These are phyloP conservation scores for Wallacemonas rigidus DNA, from an alignment of 208 protist genomes.

Conservation along the genomic window DNA sequence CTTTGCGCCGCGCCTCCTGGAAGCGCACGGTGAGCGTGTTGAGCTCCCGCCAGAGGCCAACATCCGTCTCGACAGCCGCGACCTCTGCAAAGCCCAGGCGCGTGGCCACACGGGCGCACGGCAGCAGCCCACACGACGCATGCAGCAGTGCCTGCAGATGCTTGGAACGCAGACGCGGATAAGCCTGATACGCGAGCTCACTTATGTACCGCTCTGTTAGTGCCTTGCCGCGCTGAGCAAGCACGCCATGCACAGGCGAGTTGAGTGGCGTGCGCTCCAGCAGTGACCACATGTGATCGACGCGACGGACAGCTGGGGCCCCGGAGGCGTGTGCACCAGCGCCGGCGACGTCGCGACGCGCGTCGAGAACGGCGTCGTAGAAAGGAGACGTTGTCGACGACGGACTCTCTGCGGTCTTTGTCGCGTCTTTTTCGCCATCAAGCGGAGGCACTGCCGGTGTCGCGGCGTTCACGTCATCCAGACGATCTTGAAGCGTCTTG, in stretches of 20 bases:
- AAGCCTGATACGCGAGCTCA: constrained; percentile 41
- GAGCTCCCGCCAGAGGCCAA: constrained; percentile 87
- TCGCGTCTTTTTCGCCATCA: too few relatives aligned
- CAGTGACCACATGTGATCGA: constrained; percentile 77
- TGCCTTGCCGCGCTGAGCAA: constrained; percentile 70
- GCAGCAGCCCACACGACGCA: constrained; percentile 74
- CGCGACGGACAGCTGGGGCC: constrained; percentile 36
- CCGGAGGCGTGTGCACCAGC: background rate
- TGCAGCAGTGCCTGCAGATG: constrained; percentile 82
- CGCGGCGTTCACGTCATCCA: background rate
- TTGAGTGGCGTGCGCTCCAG: constrained; percentile 79
- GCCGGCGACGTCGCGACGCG: constrained; percentile 14
- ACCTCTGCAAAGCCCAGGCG: constrained; percentile 79
- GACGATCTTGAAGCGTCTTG: background rate
- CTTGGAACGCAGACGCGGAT: constrained; percentile 81
- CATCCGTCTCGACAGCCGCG: constrained; percentile 64
- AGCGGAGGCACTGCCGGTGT: background rate
- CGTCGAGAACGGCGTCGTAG: constrained; percentile 28
- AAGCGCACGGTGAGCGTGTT: constrained; percentile 77
- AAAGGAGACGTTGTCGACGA: constrained; percentile 21
- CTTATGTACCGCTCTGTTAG: constrained; percentile 60
- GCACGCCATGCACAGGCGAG: constrained; percentile 79
- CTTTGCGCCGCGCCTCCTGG: constrained; percentile 53
- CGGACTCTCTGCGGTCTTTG: too few relatives aligned
- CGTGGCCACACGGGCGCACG: constrained; percentile 61